These are phyloP conservation scores for Hanseniaspora mollemarum DNA, from an alignment of 805 yeast genomes.

Conservation along the genomic window DNA sequence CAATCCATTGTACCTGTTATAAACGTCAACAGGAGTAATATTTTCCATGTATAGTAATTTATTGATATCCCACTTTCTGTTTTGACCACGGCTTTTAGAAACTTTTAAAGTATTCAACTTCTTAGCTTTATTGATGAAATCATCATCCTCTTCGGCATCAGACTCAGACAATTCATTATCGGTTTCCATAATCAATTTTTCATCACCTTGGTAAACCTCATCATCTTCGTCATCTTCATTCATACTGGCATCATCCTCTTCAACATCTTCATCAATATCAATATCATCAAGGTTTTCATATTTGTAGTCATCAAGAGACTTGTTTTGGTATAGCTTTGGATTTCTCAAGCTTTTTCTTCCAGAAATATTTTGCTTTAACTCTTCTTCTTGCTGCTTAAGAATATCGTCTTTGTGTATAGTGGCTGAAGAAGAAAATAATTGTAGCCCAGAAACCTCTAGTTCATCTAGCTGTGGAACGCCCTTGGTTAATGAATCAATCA, in stretches of 20 bases:
- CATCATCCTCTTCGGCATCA: constrained; percentile 31
- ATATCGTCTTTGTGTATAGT: constrained; percentile 37
- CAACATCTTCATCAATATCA: constrained; percentile 35
- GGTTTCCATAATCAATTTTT: constrained; percentile 34
- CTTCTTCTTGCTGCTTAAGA: constrained; percentile 28
- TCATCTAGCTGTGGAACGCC: constrained; percentile 33
- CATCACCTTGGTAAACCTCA: constrained; percentile 34
- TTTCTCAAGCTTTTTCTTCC: constrained; percentile 60
- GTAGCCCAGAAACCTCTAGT: constrained; percentile 57
- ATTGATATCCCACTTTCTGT: constrained; percentile 64
- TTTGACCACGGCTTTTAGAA: constrained; percentile 29
- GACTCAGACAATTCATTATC: constrained; percentile 41
- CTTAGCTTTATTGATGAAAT: constrained; percentile 42
- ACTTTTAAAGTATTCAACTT: constrained; percentile 38
- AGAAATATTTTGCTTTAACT: constrained; percentile 31
- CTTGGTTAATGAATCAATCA: constrained; percentile 47
- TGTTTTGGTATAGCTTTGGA: constrained; percentile 47
- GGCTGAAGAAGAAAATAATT: constrained; percentile 55
- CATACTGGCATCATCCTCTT: constrained; percentile 32
- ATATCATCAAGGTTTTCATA: constrained; percentile 39
- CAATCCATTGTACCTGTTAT: constrained; percentile 58
- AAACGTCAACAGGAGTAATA: constrained; percentile 59
- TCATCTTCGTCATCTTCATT: constrained; percentile 35
- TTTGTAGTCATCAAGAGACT: constrained; percentile 37
- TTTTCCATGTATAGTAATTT: constrained; percentile 71